Percentiles rank a stretch among this genome's conserved stretches.
Evolutionary conservation across 164 flowering plant genomes (phyloP).

Genomic region (Amborella trichopoda): DNA sequence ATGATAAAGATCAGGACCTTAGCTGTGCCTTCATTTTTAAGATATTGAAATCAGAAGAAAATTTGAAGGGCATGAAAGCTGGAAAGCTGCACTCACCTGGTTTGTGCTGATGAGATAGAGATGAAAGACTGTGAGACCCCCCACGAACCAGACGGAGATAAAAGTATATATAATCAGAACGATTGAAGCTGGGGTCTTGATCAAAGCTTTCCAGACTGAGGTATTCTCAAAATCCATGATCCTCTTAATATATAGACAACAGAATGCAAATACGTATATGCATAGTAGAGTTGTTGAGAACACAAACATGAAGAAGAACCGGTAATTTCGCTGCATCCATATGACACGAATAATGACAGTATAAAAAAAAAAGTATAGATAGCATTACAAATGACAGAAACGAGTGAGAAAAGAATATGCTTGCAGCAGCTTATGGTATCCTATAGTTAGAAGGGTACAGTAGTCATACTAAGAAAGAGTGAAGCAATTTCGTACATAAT

Average conservation of each 20-base stretch:
- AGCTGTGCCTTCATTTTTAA: no score
- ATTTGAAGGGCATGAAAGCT: not conserved
- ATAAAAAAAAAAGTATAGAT: no score
- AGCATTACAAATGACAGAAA: no score
- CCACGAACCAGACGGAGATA: slow-evolving; percentile 88
- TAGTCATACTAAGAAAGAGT: no score
- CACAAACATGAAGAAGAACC: slow-evolving; percentile 95
- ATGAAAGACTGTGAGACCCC: slow-evolving; percentile 91
- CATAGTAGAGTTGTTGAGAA: slow-evolving; percentile 90
- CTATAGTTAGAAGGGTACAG: no score
- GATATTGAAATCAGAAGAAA: no score
- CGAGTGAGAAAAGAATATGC: no score
- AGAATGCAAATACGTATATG: slow-evolving; percentile 73
- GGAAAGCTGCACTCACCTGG: slow-evolving; percentile 74
- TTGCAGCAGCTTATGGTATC: no score
- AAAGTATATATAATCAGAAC: slow-evolving; percentile 78
- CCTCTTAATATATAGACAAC: slow-evolving; percentile 79
- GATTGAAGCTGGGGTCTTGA: slow-evolving; percentile 81
- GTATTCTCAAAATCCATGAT: slow-evolving; percentile 51
- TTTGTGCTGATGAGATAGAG: slow-evolving; percentile 82
- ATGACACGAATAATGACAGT: no score
- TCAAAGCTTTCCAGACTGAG: slow-evolving; percentile 83
- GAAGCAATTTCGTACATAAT: no score
- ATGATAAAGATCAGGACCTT: no score
- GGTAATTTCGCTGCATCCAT: slow-evolving; percentile 92